Conservation (phyloP, 495 filamentous ascomycete species). For the Penicillium salamii region DNA sequence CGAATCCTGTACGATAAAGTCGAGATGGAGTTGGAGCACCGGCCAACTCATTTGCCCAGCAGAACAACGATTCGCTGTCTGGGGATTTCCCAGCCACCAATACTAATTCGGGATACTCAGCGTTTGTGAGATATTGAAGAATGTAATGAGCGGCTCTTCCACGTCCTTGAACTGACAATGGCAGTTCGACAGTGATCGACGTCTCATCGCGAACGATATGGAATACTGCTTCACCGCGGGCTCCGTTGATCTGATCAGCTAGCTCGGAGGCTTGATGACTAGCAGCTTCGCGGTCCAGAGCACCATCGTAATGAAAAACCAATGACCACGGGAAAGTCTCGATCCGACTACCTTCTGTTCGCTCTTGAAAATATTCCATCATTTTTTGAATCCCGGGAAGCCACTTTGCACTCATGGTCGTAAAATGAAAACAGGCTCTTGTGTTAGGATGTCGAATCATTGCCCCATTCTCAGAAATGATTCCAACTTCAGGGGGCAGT, state of each 20-base stretch:
- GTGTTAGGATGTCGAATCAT: conserved; percentile 63
- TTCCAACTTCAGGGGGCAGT: conserved; percentile 61
- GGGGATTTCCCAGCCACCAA: conserved; percentile 78
- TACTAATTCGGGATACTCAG: conserved; percentile 60
- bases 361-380: conserved; percentile 78
- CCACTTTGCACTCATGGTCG: conserved; percentile 66
- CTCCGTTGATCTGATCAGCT: conserved; percentile 83
- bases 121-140: conserved; percentile 38
- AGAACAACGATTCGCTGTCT: conserved; percentile 80
- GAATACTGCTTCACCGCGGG: conserved; percentile 71
- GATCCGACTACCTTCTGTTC: conserved; percentile 75
- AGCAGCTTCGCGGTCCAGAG: conserved; percentile 66
- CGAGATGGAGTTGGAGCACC: conserved; percentile 14
- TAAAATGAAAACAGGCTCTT: conserved; percentile 64
- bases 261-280: conserved; percentile 73
- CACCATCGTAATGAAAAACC: conserved; percentile 73
- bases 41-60: conserved; percentile 73
- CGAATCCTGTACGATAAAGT: conserved; percentile 31
- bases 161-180: conserved; percentile 66
- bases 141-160: conserved; percentile 60
- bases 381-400: conserved; percentile 69
- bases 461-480: conserved; percentile 88
- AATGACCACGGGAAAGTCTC: conserved; percentile 75
- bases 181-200: conserved; percentile 71
- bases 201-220: conserved; percentile 70